Evolutionary conservation across 768 basidiomycete species (phyloP).

Genomic region (Daedaleopsis nitida): DNA sequence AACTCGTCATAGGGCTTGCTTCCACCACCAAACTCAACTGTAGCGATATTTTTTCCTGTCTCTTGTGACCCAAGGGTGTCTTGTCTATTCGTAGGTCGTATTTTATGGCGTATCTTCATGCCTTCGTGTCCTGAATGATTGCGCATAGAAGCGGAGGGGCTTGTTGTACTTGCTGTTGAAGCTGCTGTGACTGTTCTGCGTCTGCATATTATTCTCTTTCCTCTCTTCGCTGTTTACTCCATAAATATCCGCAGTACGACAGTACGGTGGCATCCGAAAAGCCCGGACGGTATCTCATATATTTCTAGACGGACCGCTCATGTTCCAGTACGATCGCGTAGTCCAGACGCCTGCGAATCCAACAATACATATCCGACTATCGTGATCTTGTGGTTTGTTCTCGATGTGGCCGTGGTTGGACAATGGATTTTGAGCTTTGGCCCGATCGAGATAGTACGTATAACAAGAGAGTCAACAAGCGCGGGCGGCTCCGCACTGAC

Average conservation of each 20-base stretch:
- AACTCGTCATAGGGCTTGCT: conserved; percentile 23
- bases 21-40: not conserved
- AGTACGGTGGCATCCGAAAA: not conserved
- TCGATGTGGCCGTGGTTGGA: too few species aligned
- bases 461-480: conserved; percentile 9
- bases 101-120: conserved; percentile 7
- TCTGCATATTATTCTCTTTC: conserved; percentile 5
- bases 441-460: not conserved
- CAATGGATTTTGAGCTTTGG: too few species aligned
- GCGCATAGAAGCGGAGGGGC: conserved; percentile 13
- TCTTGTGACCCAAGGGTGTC: conserved; percentile 3
- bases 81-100: conserved; percentile 12
- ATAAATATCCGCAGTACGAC: conserved; percentile 15
- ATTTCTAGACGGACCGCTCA: conserved; percentile 20
- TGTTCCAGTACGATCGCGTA: conserved; percentile 14
- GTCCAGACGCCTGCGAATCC: conserved; percentile 8
- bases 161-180: conserved; percentile 5
- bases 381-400: not conserved
- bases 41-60: conserved; percentile 19
- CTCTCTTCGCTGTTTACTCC: not conserved
- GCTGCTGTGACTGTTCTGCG: conserved; percentile 3
- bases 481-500: conserved; percentile 18
- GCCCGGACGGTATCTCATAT: conserved; percentile 19
- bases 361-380: not conserved
- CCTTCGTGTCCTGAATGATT: conserved; percentile 1